phyloP scores from a whole-genome alignment of 1,284 basidiomycete genomes.

The Boletellus dicymbophilus region DNA sequence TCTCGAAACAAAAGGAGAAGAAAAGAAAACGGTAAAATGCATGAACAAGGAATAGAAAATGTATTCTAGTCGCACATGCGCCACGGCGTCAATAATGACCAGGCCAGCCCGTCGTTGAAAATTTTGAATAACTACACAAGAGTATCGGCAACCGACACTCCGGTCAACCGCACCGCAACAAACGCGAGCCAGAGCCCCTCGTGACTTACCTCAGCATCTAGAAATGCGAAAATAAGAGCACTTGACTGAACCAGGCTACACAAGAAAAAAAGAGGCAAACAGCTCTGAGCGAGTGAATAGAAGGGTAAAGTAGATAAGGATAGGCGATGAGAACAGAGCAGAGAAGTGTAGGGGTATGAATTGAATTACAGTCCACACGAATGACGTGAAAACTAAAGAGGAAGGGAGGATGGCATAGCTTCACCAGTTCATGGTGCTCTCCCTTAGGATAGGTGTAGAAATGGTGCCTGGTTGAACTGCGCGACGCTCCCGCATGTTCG shows the following conservation, averaged over 20 bases:
- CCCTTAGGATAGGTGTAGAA: constrained; percentile 64
- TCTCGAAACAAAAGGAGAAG: too few species aligned
- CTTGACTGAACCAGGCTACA: constrained; percentile 19
- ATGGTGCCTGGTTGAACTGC: constrained; percentile 55
- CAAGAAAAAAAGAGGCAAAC: constrained; percentile 6
- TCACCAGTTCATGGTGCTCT: constrained; percentile 77
- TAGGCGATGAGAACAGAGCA: not conserved
- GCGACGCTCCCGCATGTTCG: constrained; percentile 50
- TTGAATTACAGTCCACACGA: constrained; percentile 12
- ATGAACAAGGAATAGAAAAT: too few species aligned
- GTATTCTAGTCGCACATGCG: too few species aligned
- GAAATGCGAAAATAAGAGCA: constrained; percentile 25
- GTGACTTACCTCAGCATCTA: constrained; percentile 23
- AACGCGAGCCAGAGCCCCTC: constrained; percentile 8
- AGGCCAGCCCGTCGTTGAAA: constrained; percentile 24
- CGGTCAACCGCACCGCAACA: too few species aligned
- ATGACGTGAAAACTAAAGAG: not conserved
- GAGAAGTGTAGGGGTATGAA: constrained; percentile 16
- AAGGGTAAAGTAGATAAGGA: constrained; percentile 12
- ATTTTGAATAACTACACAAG: constrained; percentile 7
- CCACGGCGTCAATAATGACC: not conserved
- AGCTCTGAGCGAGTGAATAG: constrained; percentile 1
- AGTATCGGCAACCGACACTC: not conserved
- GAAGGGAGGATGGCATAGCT: not conserved
- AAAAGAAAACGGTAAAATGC: not conserved